phyloP scores from a whole-genome alignment of 768 basidiomycete species.

The Piloderma croceum region DNA sequence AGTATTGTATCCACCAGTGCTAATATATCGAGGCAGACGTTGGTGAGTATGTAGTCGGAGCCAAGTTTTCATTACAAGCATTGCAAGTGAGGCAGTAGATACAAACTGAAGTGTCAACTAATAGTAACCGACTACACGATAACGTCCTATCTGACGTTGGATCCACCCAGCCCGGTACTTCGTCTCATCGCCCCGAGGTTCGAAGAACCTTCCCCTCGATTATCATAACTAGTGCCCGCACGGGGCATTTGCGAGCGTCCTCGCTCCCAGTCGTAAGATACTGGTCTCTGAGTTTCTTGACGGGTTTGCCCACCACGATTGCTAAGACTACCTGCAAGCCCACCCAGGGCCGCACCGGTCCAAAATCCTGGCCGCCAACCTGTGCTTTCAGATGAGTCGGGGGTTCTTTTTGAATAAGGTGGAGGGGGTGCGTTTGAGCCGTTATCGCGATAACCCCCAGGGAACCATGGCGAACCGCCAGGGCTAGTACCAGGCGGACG shows the following conservation, averaged over 20 bases:
- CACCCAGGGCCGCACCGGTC: conserved; percentile 76
- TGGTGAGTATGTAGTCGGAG: too few species aligned
- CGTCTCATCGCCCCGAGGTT: conserved; percentile 65
- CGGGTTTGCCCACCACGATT: conserved; percentile 21
- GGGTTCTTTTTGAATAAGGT: conserved; percentile 49
- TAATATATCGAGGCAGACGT: too few species aligned
- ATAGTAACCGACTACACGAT: too few species aligned
- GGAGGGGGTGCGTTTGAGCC: conserved; percentile 38
- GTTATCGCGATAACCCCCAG: conserved; percentile 36
- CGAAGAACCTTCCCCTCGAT: conserved; percentile 66
- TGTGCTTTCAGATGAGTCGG: conserved; percentile 29
- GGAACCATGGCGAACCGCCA: conserved; percentile 42
- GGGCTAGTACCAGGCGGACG: conserved; percentile 31
- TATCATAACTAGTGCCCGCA: conserved; percentile 28
- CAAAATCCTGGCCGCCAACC: conserved; percentile 75
- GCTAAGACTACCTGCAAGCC: conserved; percentile 47
- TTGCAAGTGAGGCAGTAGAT: too few species aligned
- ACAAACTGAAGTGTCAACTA: too few species aligned
- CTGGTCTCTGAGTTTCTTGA: conserved; percentile 16
- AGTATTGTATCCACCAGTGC: too few species aligned
- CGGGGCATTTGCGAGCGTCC: conserved; percentile 27
- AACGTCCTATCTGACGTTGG: conserved; percentile 53
- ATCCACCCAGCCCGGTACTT: conserved; percentile 78
- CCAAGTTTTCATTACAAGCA: too few species aligned
- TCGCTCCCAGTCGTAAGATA: conserved; percentile 58